Conservation (phyloP, 805 yeast species). For the Starmerella khaoyaiensis region DNA sequence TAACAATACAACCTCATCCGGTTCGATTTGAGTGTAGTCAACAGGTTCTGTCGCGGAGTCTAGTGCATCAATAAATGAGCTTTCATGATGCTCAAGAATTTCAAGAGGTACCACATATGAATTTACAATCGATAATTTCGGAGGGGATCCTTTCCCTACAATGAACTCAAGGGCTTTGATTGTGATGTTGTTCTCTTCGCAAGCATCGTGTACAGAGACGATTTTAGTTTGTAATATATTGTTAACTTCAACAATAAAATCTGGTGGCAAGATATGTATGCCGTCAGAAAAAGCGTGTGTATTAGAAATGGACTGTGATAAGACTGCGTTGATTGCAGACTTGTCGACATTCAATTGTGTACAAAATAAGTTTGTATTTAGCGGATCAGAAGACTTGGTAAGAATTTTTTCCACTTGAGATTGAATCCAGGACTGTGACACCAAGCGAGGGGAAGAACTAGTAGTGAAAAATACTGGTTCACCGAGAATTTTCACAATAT, state of each 20-base stretch:
- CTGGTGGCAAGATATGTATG: constrained; percentile 5
- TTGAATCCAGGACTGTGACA: constrained; percentile 5
- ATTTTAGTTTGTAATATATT: neutral
- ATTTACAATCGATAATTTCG: constrained; percentile 7
- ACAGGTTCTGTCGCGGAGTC: constrained; percentile 9
- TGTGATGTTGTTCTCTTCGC: constrained; percentile 8
- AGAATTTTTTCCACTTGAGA: constrained; percentile 3
- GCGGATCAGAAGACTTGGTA: constrained; percentile 1
- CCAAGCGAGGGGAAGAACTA: neutral
- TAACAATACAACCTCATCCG: constrained; percentile 6
- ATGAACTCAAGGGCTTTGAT: constrained; percentile 12
- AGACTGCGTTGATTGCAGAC: constrained; percentile 24
- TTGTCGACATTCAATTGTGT: constrained; percentile 3
- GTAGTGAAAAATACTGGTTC: constrained; percentile 6
- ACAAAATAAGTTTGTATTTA: constrained; percentile 7
- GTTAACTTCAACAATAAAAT: neutral
- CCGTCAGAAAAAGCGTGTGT: constrained; percentile 21
- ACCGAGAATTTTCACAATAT: constrained; percentile 4
- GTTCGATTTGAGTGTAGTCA: constrained; percentile 6
- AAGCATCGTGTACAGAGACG: constrained; percentile 2
- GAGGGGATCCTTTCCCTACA: constrained; percentile 1
- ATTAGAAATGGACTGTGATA: constrained; percentile 29
- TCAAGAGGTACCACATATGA: constrained; percentile 11
- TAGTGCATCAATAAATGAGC: constrained; percentile 3
- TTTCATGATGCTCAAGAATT: constrained; percentile 5